Conservation (phyloP, 2,329 filamentous ascomycete genomes). For the Sporothrix pallida region DNA sequence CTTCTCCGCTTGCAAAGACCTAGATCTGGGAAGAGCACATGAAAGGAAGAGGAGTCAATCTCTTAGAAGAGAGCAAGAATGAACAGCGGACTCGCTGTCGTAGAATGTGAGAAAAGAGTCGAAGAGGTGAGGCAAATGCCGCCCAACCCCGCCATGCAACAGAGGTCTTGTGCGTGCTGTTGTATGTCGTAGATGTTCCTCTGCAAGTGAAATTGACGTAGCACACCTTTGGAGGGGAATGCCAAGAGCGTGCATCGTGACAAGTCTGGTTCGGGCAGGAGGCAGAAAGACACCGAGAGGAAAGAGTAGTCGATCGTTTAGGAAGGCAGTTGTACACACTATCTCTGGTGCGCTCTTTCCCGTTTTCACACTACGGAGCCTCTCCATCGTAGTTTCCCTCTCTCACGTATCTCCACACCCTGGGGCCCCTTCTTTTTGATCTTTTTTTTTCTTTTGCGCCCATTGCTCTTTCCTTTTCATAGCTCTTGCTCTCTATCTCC, state of each 20-base stretch:
- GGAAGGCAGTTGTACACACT: background rate
- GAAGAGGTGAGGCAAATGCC: background rate
- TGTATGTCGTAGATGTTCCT: background rate
- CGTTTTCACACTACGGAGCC: background rate
- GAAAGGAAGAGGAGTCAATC: background rate
- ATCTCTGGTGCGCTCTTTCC: background rate
- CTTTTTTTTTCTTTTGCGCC: background rate
- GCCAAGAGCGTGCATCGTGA: slow-evolving; percentile 17
- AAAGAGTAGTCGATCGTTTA: background rate
- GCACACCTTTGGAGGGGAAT: background rate
- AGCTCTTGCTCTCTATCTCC: background rate
- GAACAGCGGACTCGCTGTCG: background rate
- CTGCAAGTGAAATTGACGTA: background rate
- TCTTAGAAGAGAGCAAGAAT: background rate
- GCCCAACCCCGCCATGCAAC: slow-evolving; percentile 14
- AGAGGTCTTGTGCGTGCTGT: background rate
- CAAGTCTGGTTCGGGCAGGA: slow-evolving; percentile 23
- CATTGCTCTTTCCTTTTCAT: slow-evolving; percentile 7
- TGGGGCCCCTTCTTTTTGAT: background rate
- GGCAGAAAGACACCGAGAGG: slow-evolving; percentile 9
- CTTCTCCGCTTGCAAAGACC: background rate
- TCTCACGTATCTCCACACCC: slow-evolving; percentile 11
- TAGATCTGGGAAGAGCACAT: background rate
- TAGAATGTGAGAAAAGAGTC: background rate
- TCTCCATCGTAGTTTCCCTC: slow-evolving; percentile 21